Conservation (phyloP, 164 flowering plant species). For the Malania oleifera region DNA sequence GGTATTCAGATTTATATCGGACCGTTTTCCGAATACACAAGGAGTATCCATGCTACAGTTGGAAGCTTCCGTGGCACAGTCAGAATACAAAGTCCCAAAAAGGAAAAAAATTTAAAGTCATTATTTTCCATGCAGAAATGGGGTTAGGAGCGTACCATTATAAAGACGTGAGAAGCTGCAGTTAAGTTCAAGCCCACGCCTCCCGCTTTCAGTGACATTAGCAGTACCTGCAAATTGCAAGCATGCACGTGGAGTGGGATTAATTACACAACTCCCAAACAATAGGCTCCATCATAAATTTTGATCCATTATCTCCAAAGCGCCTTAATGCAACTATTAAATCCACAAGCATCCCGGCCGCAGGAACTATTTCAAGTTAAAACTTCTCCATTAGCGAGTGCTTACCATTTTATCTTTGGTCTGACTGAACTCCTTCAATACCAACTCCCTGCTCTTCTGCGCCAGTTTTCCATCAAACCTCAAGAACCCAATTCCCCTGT, state of each 20-base stretch:
- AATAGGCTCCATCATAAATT: too few relatives aligned
- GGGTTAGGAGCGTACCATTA: constrained; percentile 44
- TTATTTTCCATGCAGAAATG: neutral
- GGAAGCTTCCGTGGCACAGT: too few relatives aligned
- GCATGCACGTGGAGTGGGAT: neutral
- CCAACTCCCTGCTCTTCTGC: constrained; percentile 59
- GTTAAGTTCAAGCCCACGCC: constrained; percentile 84
- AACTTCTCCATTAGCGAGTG: neutral
- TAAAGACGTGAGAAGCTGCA: constrained; percentile 75
- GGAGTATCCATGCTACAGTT: too few relatives aligned
- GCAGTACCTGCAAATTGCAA: constrained; percentile 40
- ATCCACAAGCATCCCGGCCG: too few relatives aligned
- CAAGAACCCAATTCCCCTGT: constrained; percentile 46
- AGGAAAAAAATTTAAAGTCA: too few relatives aligned
- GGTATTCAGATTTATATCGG: too few relatives aligned
- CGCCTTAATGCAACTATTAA: too few relatives aligned
- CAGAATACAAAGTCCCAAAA: too few relatives aligned
- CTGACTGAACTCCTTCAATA: constrained; percentile 63
- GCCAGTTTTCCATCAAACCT: constrained; percentile 66
- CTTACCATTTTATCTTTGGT: constrained; percentile 48
- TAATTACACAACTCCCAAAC: too few relatives aligned
- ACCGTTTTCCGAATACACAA: too few relatives aligned
- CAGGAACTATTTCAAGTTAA: too few relatives aligned
- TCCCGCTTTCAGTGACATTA: constrained; percentile 81
- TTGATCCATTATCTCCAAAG: too few relatives aligned